A percentile compares a stretch with the other conserved stretches of the same genome.
Evolutionary conservation across 2,329 filamentous ascomycete genomes (phyloP).

Genomic region (Endoconidiophora polonica): DNA sequence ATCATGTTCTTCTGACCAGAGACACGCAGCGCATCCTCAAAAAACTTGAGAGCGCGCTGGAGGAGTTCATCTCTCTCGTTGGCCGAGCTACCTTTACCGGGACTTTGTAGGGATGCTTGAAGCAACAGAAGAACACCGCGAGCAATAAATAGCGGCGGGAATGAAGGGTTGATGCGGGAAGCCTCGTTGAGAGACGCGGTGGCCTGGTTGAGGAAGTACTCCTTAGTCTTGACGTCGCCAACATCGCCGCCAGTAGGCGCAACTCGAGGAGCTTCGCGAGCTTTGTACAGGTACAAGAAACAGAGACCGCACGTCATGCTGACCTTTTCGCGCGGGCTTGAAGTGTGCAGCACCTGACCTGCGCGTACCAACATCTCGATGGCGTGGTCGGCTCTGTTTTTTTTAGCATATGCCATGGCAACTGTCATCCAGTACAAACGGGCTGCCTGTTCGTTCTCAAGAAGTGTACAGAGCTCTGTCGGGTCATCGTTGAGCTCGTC

Average conservation of each 20-base stretch:
- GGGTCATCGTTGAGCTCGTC: constrained; percentile 84
- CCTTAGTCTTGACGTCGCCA: constrained; percentile 74
- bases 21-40: constrained; percentile 79
- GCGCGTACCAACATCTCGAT: constrained; percentile 61
- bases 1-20: constrained; percentile 82
- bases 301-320: constrained; percentile 71
- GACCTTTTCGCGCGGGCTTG: constrained; percentile 65
- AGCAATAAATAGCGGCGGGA: constrained; percentile 78
- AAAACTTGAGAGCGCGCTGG: constrained; percentile 75
- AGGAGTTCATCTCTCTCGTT: constrained; percentile 59
- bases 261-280: constrained; percentile 55
- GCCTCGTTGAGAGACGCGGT: constrained; percentile 88
- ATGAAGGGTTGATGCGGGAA: constrained; percentile 82
- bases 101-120: constrained; percentile 67
- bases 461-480: constrained; percentile 82
- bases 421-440: constrained; percentile 98
- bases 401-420: constrained; percentile 88
- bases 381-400: constrained; percentile 76
- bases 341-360: constrained; percentile 50
- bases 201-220: constrained; percentile 79
- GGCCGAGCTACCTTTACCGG: constrained; percentile 27
- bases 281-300: constrained; percentile 85
- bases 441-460: constrained; percentile 84
- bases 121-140: constrained; percentile 79
- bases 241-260: constrained; percentile 44